phyloP scores from a whole-genome alignment of 176 grass and related monocot species.

The Typha latifolia region DNA sequence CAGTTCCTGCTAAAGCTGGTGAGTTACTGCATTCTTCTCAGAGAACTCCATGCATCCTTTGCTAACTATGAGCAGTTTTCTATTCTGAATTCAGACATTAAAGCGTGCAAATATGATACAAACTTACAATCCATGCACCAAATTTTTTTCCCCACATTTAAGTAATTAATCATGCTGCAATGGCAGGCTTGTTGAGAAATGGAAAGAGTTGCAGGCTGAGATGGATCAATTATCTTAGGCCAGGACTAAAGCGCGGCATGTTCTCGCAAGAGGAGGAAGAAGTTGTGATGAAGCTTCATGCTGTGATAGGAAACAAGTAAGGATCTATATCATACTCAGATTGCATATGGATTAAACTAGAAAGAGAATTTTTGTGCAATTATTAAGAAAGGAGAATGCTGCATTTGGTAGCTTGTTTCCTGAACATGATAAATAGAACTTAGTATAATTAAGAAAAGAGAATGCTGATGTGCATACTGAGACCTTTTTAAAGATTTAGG shows the following conservation, averaged over 20 bases:
- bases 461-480: too few relatives aligned
- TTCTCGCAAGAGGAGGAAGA: slow-evolving; percentile 63
- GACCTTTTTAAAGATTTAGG: too few relatives aligned
- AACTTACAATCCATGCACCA: background rate
- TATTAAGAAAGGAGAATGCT: background rate
- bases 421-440: background rate
- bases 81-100: background rate
- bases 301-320: slow-evolving; percentile 84
- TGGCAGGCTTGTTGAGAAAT: slow-evolving; percentile 73
- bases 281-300: slow-evolving; percentile 55
- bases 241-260: slow-evolving; percentile 77
- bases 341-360: background rate
- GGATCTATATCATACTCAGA: slow-evolving; percentile 5
- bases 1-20: slow-evolving; percentile 69
- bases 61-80: background rate
- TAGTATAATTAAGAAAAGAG: background rate
- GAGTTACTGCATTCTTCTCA: slow-evolving; percentile 11
- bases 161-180: background rate
- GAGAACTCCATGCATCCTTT: background rate
- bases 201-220: slow-evolving; percentile 97
- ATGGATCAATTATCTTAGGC: slow-evolving; percentile 97
- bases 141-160: background rate
- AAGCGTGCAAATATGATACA: background rate
- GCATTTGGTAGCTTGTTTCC: background rate
- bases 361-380: background rate